Evolutionary conservation across 2,329 filamentous ascomycete species (phyloP), one percentile per base, ranked within the genome.

Genomic region (Endocalyx cinctus): DNA sequence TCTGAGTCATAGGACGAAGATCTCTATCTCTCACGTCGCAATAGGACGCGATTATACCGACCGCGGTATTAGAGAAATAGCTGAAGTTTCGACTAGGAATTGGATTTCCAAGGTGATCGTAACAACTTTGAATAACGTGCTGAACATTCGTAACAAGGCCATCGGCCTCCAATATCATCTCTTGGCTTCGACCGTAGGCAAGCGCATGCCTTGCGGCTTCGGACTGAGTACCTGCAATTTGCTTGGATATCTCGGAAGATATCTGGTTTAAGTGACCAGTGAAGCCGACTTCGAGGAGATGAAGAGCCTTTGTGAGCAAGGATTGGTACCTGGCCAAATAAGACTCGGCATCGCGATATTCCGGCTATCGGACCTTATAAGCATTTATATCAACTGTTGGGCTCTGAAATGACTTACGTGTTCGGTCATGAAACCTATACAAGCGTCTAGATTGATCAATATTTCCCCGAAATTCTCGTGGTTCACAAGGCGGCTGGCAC

Each of bases 301-400:
- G 77, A 8, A 82, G 63, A 1, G 77, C 73, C 46, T 79, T 79
- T 17, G 76, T 77, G 11, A 97, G 73, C 10, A 96, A 72, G 0
- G 92, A 72, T 39, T 86, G 79, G 58, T 97, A 97, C 39, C 88
- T 79, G 6, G 90, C 87, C 27, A 89, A 77, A 57, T 96, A 97
- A 2, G 84, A 79, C 42, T 88, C 82, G 3, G 89, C 82, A 58
- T 97, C 90, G 42, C 86, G 84, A 56, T 96, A 94, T 6, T 78
- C 79, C 7, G 85, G 76, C 83, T 87, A 47, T 13, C 12, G 15
- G 14, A 22, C 31, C 38, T 51, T 31, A 57, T 45, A 30, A 31
- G 12, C 15, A 10, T 3, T 6, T 12, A 2, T 7, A 8, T 6
- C 13, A 8, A 11, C 7, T 6, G 7, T 25, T 5, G 22, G 6